Conservation (phyloP, 495 filamentous ascomycete species). For the Neurospora africana region DNA sequence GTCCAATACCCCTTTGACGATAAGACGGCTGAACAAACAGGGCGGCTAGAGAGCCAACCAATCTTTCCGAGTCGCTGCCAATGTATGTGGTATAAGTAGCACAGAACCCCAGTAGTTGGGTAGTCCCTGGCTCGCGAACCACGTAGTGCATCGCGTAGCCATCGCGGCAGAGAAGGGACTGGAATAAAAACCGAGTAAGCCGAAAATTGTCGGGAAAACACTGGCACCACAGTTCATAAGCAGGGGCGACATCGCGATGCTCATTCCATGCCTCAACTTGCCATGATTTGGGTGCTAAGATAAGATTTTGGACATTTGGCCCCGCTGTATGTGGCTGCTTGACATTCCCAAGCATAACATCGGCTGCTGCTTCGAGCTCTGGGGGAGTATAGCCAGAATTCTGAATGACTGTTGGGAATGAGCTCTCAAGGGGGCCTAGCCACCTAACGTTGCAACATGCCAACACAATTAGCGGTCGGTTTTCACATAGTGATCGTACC, state of each 20-base stretch:
- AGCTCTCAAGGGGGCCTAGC: constrained; percentile 23
- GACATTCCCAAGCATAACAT: constrained; percentile 38
- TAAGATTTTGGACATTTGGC: constrained; percentile 26
- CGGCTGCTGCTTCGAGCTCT: constrained; percentile 45
- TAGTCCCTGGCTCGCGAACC: constrained; percentile 40
- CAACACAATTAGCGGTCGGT: constrained; percentile 40
- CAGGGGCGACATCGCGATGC: constrained; percentile 27
- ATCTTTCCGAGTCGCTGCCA: constrained; percentile 38
- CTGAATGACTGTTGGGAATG: constrained; percentile 39
- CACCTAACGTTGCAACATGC: constrained; percentile 33
- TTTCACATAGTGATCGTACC: constrained; percentile 31
- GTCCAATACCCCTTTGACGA: constrained; percentile 44
- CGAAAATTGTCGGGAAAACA: constrained; percentile 36
- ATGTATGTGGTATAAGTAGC: constrained; percentile 50
- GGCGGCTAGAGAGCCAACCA: constrained; percentile 49
- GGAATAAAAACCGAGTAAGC: constrained; percentile 33
- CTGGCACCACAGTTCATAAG: constrained; percentile 42
- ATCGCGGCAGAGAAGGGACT: constrained; percentile 44
- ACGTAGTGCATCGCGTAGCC: constrained; percentile 55
- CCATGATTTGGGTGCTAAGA: constrained; percentile 34
- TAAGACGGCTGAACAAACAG: constrained; percentile 46
- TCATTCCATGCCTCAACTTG: constrained; percentile 36
- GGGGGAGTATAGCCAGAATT: constrained; percentile 36
- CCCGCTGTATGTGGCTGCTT: constrained; percentile 4
- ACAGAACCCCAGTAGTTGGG: constrained; percentile 46